Evolutionary conservation across 176 grass and related monocot species (phyloP).

Genomic region (Elymus sibiricus): DNA sequence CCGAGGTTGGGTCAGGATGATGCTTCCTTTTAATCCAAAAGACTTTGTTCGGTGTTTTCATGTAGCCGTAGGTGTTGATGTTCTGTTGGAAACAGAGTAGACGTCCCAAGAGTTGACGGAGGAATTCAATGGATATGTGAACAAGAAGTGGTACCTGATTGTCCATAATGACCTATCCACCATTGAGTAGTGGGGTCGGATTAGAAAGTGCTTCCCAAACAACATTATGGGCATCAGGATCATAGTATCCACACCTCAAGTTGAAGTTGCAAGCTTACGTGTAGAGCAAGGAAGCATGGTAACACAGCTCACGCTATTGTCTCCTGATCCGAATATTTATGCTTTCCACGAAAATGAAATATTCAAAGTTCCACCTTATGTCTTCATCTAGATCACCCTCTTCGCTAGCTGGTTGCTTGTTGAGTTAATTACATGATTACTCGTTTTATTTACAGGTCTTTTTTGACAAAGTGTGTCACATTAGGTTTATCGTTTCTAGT

Average conservation of each 20-base stretch:
- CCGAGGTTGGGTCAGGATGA: conserved; percentile 23
- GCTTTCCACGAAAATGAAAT: neutral
- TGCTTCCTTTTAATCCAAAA: neutral
- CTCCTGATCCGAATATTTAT: neutral
- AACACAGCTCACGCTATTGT: neutral
- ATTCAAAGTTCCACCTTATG: neutral
- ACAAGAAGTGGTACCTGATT: neutral
- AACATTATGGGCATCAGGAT: neutral
- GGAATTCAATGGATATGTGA: neutral
- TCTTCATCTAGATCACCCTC: neutral
- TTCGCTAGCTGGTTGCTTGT: too few species aligned
- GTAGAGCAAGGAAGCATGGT: neutral
- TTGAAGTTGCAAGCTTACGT: neutral
- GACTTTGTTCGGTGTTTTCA: neutral
- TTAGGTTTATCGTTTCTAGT: neutral
- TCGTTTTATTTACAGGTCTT: too few species aligned
- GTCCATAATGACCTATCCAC: neutral
- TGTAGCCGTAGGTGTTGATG: neutral
- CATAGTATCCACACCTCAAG: neutral
- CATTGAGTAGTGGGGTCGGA: neutral
- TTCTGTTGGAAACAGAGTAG: neutral
- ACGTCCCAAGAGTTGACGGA: neutral
- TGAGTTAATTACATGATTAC: too few species aligned
- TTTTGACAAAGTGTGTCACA: too few species aligned
- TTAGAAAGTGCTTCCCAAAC: neutral